Evolutionary conservation across 306 rosid species (phyloP).

Genomic region (Senna tora): DNA sequence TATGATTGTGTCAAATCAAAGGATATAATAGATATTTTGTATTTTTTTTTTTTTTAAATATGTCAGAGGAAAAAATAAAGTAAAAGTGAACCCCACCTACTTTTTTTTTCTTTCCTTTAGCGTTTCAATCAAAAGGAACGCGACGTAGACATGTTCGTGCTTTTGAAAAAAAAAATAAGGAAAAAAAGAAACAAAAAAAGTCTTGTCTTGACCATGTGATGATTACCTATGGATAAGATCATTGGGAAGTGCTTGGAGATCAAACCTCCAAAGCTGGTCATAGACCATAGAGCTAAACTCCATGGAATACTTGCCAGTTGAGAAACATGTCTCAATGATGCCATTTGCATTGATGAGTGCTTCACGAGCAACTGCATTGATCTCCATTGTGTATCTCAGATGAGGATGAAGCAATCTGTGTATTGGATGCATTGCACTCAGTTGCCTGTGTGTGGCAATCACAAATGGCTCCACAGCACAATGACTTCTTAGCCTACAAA

Average conservation of each 20-base stretch:
- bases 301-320: slow-evolving; percentile 46
- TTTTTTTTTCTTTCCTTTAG: too few relatives aligned
- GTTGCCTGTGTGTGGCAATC: slow-evolving; percentile 54
- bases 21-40: too few relatives aligned
- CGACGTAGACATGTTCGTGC: too few relatives aligned
- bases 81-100: too few relatives aligned
- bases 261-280: slow-evolving; percentile 49
- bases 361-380: slow-evolving; percentile 48
- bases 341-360: slow-evolving; percentile 48
- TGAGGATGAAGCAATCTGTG: slow-evolving; percentile 52
- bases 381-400: slow-evolving; percentile 50
- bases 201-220: too few relatives aligned
- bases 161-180: too few relatives aligned
- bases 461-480: slow-evolving; percentile 47
- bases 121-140: too few relatives aligned
- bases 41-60: too few relatives aligned
- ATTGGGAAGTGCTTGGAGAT: slow-evolving; percentile 51
- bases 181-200: too few relatives aligned
- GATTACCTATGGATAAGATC: slow-evolving; percentile 55
- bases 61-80: too few relatives aligned
- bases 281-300: slow-evolving; percentile 46
- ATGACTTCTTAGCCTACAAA: slow-evolving; percentile 55
- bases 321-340: slow-evolving; percentile 46
- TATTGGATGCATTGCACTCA: slow-evolving; percentile 56
- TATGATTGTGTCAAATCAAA: too few relatives aligned